Base-by-base conservation (phyloP, 306 rosid species). In the Rosa lucieae region DNA sequence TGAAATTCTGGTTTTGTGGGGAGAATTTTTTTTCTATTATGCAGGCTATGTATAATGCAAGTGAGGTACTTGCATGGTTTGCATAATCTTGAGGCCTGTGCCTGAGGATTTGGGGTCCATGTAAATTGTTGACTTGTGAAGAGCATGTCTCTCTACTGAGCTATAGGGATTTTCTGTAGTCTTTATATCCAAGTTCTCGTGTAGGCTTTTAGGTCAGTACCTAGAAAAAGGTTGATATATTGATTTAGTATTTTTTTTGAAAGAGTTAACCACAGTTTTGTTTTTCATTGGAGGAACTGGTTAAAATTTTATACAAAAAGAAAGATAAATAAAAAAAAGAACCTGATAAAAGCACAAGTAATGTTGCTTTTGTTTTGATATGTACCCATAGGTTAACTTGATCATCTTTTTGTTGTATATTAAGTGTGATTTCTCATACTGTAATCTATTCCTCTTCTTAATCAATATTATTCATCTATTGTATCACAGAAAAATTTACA, bases 331-430 rank as follows among this genome's bases (percentile, higher is more conserved):
- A 68, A 10, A 42, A 68, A 40, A 23, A 4, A 32, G 17, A 39
- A 40, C 72, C 32, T 68, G 72, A 43, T 68, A 46, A 68, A 68
- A 40, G 35, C 72, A 68, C 42, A 67, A 35, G 5, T 20, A 44
- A 40, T 67, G 7, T 9, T 39, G 10, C 74, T 12, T 46, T 70
- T 70, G 35, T 61, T 2, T 61, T 6, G n/a, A 5, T 46, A 14
- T 46, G 32, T 70, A 13, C 14, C 47, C 18, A 20, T 21, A 20
- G 61, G 61, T 23, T 20, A 55, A 55, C 26, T 55, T 2, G 61
- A 55, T 55, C 5, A 7, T 17, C 9, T 44, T 44, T 20, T 18
- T 55, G 8, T 20, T 18, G 26, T 6, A 6, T 63, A 37, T 42
- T 17, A 8, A 17, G 42, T 73, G 49, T 39, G 37, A 52, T 55